phyloP scores from a whole-genome alignment of 2,329 filamentous ascomycete species.

The Talaromyces atroroseus region DNA sequence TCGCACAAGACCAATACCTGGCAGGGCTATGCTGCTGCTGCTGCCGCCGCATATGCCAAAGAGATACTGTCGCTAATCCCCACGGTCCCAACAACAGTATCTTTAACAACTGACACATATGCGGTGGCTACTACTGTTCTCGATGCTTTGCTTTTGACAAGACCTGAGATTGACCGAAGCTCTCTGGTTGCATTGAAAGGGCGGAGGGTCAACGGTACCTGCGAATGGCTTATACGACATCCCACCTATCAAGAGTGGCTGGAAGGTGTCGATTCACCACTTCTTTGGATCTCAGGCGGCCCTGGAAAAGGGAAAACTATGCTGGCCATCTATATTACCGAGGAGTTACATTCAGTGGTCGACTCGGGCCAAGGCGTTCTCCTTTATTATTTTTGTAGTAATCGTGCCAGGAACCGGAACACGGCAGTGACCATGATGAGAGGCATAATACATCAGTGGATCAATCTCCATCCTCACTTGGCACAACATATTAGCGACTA shows the following conservation, averaged over 20 bases:
- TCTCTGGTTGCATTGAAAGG: neutral
- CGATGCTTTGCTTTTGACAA: neutral
- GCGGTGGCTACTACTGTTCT: neutral
- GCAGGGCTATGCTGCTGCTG: slow-evolving; percentile 13
- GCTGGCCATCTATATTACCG: neutral
- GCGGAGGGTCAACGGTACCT: neutral
- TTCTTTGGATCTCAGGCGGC: neutral
- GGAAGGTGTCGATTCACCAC: neutral
- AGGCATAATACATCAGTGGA: slow-evolving; percentile 38
- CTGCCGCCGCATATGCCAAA: slow-evolving; percentile 14
- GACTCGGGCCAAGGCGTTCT: neutral
- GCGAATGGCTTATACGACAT: neutral
- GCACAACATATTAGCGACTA: slow-evolving; percentile 29
- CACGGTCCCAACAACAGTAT: neutral
- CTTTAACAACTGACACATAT: neutral
- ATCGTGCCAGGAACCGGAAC: neutral
- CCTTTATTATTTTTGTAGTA: neutral
- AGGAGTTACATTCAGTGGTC: neutral
- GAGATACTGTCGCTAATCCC: slow-evolving; percentile 2
- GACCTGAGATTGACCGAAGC: neutral
- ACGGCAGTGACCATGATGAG: slow-evolving; percentile 25
- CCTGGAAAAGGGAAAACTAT: neutral
- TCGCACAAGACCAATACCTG: slow-evolving; percentile 12
- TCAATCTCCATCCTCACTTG: slow-evolving; percentile 25
- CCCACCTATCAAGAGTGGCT: neutral